Evolutionary conservation across 1,139 yeast genomes (phyloP).

Genomic region (Arxiozyma heterogenica): DNA sequence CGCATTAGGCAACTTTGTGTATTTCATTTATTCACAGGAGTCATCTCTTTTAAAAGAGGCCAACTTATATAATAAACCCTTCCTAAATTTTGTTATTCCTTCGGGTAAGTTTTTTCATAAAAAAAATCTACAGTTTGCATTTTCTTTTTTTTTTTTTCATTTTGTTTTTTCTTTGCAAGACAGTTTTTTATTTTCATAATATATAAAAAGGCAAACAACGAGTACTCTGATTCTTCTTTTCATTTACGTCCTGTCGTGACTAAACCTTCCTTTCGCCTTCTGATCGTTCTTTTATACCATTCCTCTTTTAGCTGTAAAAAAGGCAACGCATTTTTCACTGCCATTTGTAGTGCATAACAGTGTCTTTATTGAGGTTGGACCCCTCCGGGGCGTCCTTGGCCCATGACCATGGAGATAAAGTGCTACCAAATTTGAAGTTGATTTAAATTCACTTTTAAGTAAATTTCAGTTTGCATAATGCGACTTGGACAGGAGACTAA

Average conservation of each 20-base stretch:
- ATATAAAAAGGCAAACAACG: not conserved
- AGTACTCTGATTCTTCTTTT: slow-evolving; percentile 1
- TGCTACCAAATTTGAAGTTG: slow-evolving; percentile 35
- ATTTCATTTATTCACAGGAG: not conserved
- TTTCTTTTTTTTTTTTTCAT: not conserved
- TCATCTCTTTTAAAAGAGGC: not conserved
- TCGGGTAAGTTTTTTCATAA: not conserved
- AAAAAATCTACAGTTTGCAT: not conserved
- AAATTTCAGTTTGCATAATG: not conserved
- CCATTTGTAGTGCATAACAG: slow-evolving; percentile 44
- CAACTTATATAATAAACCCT: not conserved
- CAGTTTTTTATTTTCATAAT: not conserved
- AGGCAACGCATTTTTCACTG: slow-evolving; percentile 58
- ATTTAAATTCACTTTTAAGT: slow-evolving; percentile 6
- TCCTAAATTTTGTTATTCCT: not conserved
- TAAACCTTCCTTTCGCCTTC: no score
- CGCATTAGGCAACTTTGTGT: not conserved
- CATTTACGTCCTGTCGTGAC: not conserved
- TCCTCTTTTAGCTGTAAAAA: slow-evolving; percentile 2
- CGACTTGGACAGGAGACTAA: slow-evolving; percentile 58
- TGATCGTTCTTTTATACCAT: no score
- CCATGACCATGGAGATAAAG: slow-evolving; percentile 65
- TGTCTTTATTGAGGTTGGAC: slow-evolving; percentile 57
- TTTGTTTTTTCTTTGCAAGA: not conserved
- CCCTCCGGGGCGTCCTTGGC: slow-evolving; percentile 58